These are phyloP conservation scores for Backusella tarrabulga DNA, from an alignment of 192 early-diverging fungal species.

Conservation along the genomic window DNA sequence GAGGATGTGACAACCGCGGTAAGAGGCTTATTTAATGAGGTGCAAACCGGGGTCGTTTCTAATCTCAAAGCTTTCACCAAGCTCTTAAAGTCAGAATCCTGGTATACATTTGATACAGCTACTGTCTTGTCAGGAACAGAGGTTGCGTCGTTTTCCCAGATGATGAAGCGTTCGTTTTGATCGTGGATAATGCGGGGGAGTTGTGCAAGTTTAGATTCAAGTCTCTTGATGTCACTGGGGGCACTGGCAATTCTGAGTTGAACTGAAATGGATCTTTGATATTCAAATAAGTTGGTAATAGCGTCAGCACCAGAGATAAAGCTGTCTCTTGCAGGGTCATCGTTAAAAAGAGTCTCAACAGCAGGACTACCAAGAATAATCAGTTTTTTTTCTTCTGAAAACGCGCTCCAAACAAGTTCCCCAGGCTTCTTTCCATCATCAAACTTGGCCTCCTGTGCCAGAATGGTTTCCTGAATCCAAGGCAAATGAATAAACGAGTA, in stretches of 20 bases:
- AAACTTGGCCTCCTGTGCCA: not conserved
- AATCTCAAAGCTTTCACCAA: constrained; percentile 9
- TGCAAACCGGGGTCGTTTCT: not conserved
- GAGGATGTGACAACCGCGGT: constrained; percentile 51
- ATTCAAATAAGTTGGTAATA: not conserved
- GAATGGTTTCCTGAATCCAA: not conserved
- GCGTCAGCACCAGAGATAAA: not conserved
- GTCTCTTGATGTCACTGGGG: not conserved
- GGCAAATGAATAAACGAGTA: constrained; percentile 32
- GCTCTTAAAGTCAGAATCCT: constrained; percentile 43
- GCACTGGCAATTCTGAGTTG: not conserved
- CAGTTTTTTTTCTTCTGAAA: not conserved
- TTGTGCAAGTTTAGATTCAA: not conserved
- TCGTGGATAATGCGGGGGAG: not conserved
- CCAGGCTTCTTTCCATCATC: not conserved
- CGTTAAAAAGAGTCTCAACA: not conserved
- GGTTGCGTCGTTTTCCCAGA: constrained; percentile 46
- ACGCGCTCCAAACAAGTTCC: not conserved
- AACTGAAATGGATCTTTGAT: not conserved
- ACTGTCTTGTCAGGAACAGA: constrained; percentile 22
- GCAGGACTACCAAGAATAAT: not conserved
- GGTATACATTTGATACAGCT: constrained; percentile 43
- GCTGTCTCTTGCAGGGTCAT: not conserved
- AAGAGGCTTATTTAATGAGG: not conserved
- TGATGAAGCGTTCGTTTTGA: constrained; percentile 14